These are phyloP conservation scores for Mimosa bimucronata DNA, from an alignment of 306 rosid species.

Conservation along the genomic window DNA sequence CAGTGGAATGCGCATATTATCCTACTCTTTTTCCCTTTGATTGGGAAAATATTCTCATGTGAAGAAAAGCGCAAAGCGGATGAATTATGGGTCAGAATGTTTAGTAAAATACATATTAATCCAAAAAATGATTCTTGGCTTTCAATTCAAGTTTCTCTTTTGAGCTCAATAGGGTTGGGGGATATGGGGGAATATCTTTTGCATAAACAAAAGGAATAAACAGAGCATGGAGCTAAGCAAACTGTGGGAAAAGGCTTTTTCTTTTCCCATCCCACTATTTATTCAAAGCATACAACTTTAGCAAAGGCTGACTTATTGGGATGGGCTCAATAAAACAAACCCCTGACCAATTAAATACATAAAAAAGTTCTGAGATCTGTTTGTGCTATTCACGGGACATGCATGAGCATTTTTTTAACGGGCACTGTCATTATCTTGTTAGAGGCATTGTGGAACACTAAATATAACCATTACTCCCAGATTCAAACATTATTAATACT, in stretches of 20 bases:
- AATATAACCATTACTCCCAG: too few species aligned
- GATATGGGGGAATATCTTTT: slow-evolving; percentile 20
- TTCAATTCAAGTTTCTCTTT: slow-evolving; percentile 41
- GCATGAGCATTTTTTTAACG: too few species aligned
- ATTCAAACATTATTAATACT: too few species aligned
- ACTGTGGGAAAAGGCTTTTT: slow-evolving; percentile 24
- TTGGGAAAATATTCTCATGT: slow-evolving; percentile 11
- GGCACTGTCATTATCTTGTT: too few species aligned
- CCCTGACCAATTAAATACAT: background rate
- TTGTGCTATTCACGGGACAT: background rate
- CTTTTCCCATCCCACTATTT: slow-evolving; percentile 1
- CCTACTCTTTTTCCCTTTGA: background rate
- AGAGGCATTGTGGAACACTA: too few species aligned
- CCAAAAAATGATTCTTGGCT: slow-evolving; percentile 35
- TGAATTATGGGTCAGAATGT: slow-evolving; percentile 28
- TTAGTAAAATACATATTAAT: background rate
- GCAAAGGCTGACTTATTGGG: slow-evolving; percentile 47
- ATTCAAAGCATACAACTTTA: slow-evolving; percentile 32
- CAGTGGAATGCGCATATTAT: background rate
- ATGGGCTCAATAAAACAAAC: slow-evolving; percentile 38
- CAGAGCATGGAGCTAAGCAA: slow-evolving; percentile 33
- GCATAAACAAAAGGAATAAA: slow-evolving; percentile 39
- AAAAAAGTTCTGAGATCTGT: background rate
- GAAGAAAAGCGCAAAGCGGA: slow-evolving; percentile 5
- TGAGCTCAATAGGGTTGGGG: background rate